Conservation (phyloP, 352 stramenopile species). For the Pythium aquatile region DNA sequence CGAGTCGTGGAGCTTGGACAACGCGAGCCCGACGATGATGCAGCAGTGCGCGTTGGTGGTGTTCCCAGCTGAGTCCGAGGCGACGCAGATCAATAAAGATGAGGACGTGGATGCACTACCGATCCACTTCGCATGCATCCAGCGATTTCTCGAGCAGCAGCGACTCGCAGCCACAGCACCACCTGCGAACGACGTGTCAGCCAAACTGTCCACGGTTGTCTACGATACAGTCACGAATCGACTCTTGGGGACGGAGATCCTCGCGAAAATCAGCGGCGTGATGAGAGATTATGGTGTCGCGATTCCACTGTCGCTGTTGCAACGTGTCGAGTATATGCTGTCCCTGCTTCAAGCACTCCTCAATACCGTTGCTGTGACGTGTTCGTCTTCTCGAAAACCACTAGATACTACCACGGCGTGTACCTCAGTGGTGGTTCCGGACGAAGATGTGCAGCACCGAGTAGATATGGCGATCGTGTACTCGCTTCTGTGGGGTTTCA, state of each 20-base stretch:
- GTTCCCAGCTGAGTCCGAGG: slow-evolving; percentile 12
- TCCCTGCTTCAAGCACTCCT: slow-evolving; percentile 47
- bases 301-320: slow-evolving; percentile 32
- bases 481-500: slow-evolving; percentile 48
- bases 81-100: slow-evolving; percentile 5
- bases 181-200: not conserved
- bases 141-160: slow-evolving; percentile 29
- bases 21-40: slow-evolving; percentile 23
- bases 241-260: slow-evolving; percentile 27
- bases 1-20: slow-evolving; percentile 36
- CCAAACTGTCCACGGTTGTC: slow-evolving; percentile 1
- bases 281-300: slow-evolving; percentile 34
- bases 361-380: slow-evolving; percentile 15
- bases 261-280: slow-evolving; percentile 24
- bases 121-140: slow-evolving; percentile 32
- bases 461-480: slow-evolving; percentile 58
- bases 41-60: slow-evolving; percentile 21
- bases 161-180: slow-evolving; percentile 6
- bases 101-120: slow-evolving; percentile 20
- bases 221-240: slow-evolving; percentile 29
- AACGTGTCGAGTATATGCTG: slow-evolving; percentile 44
- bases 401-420: not conserved
- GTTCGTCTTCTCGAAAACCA: slow-evolving; percentile 16
- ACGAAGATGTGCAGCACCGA: slow-evolving; percentile 26
- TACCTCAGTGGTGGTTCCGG: slow-evolving; percentile 2